Conservation (phyloP, 345 rosid species). For the Geranium rotundifolium region DNA sequence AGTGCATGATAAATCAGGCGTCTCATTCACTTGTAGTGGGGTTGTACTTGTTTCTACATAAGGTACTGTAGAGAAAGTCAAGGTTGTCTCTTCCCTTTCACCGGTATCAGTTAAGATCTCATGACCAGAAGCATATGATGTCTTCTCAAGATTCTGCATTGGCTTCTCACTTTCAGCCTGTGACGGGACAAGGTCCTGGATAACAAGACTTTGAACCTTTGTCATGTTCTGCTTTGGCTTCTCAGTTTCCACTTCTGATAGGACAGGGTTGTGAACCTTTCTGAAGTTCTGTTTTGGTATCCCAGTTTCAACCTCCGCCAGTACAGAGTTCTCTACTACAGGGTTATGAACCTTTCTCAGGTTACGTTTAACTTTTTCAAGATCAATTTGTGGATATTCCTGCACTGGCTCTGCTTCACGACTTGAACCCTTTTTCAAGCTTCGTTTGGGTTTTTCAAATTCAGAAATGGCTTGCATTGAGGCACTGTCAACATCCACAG, state of each 20-base stretch:
- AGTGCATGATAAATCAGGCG: conserved; percentile 18
- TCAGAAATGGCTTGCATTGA: conserved; percentile 37
- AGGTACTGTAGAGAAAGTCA: conserved; percentile 8
- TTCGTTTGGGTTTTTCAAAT: conserved; percentile 63
- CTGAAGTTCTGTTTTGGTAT: conserved; percentile 15
- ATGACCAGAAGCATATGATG: conserved; percentile 19
- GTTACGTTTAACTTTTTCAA: conserved; percentile 83
- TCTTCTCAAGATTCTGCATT: conserved; percentile 34
- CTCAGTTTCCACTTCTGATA: conserved; percentile 35
- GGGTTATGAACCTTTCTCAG: conserved; percentile 85
- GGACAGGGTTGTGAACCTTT: conserved; percentile 16
- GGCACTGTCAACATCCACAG: conserved; percentile 34
- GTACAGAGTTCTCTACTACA: conserved; percentile 42
- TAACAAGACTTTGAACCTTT: no score
- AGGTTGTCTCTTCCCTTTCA: conserved; percentile 15
- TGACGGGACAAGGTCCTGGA: no score
- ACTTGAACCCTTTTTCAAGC: conserved; percentile 39
- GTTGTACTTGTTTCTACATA: conserved; percentile 3
- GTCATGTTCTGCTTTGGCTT: conserved; percentile 17
- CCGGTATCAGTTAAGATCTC: conserved; percentile 15
- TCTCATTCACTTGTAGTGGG: conserved; percentile 26
- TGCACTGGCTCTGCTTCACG: conserved; percentile 41
- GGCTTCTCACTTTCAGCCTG: conserved; percentile 6
- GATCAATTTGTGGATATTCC: conserved; percentile 71
- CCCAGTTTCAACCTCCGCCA: conserved; percentile 38